A percentile compares a stretch with the other conserved stretches of the same genome.
These are phyloP conservation scores for Phytophthora agathidicida DNA, from an alignment of 352 stramenopile genomes.

Conservation along the genomic window DNA sequence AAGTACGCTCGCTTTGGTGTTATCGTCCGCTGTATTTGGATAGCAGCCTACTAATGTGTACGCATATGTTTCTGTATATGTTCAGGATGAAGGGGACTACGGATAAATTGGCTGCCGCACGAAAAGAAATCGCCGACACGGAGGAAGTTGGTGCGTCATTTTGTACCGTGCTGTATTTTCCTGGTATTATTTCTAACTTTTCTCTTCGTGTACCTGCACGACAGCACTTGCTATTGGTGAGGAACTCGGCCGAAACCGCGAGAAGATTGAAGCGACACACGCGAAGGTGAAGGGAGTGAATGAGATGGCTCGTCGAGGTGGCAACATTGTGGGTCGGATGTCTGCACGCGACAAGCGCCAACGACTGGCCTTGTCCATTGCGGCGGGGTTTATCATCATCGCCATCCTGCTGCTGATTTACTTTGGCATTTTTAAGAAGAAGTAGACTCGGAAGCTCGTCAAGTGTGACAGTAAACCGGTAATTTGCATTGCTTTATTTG, in stretches of 20 bases:
- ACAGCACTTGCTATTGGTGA: conserved; percentile 82
- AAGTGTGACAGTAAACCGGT: conserved; percentile 12
- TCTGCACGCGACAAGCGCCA: conserved; percentile 86
- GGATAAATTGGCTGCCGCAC: conserved; percentile 76
- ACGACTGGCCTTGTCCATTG: conserved; percentile 67
- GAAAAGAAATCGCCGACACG: conserved; percentile 83
- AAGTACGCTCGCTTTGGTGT: conserved; percentile 49
- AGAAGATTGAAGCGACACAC: conserved; percentile 87
- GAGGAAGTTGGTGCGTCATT: conserved; percentile 80
- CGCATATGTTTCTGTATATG: not conserved
- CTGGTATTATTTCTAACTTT: not conserved
- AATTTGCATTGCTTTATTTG: conserved; percentile 35
- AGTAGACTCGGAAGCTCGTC: conserved; percentile 21
- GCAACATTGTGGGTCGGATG: conserved; percentile 87
- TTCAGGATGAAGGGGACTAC: conserved; percentile 87
- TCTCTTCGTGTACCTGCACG: not conserved
- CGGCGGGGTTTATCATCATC: conserved; percentile 80
- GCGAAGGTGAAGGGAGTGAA: conserved; percentile 87
- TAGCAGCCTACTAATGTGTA: not conserved
- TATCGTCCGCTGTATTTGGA: not conserved
- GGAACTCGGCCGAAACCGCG: conserved; percentile 81
- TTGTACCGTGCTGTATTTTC: not conserved
- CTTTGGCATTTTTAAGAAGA: conserved; percentile 91
- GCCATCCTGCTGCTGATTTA: conserved; percentile 89
- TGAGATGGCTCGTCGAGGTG: conserved; percentile 82